Percentiles rank a stretch among this genome's conserved stretches.
These are phyloP conservation scores for Phytophthora pisi DNA, from an alignment of 352 stramenopile genomes.

Conservation along the genomic window DNA sequence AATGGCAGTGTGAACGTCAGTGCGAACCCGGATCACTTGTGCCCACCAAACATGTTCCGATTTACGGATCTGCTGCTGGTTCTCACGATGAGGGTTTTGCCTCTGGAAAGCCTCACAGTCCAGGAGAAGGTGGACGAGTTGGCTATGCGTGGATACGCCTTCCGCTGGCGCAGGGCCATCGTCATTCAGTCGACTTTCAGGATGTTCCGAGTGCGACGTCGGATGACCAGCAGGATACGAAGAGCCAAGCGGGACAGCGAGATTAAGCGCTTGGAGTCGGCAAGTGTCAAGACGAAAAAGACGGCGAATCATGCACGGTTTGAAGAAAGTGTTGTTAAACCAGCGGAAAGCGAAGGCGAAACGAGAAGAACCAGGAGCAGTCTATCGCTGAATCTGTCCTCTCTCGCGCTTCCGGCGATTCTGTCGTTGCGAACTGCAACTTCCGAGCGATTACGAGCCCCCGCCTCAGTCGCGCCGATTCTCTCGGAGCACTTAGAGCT, in stretches of 20 bases:
- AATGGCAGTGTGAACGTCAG: slow-evolving; percentile 26
- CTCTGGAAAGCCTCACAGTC: slow-evolving; percentile 73
- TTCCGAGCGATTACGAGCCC: slow-evolving; percentile 18
- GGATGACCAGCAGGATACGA: slow-evolving; percentile 20
- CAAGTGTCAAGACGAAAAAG: background rate
- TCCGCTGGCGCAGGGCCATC: slow-evolving; percentile 62
- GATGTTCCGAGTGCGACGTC: slow-evolving; percentile 56
- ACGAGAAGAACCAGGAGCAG: slow-evolving; percentile 5
- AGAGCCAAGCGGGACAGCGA: slow-evolving; percentile 14
- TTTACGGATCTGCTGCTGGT: slow-evolving; percentile 80
- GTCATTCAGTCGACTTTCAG: slow-evolving; percentile 69
- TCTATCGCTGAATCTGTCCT: slow-evolving; percentile 10
- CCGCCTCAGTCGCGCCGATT: slow-evolving; percentile 25
- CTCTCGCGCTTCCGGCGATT: slow-evolving; percentile 2
- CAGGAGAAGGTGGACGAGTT: slow-evolving; percentile 87
- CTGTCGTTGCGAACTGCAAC: slow-evolving; percentile 10
- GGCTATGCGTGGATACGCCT: slow-evolving; percentile 70
- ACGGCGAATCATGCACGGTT: background rate
- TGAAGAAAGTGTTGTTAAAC: background rate
- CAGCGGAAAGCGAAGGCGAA: background rate
- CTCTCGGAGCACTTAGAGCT: slow-evolving; percentile 32
- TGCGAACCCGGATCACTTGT: slow-evolving; percentile 26
- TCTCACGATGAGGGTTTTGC: slow-evolving; percentile 68
- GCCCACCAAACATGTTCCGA: slow-evolving; percentile 69
- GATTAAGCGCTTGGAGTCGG: slow-evolving; percentile 7